phyloP scores from a whole-genome alignment of 345 rosid genomes.

The Mangifera indica region DNA sequence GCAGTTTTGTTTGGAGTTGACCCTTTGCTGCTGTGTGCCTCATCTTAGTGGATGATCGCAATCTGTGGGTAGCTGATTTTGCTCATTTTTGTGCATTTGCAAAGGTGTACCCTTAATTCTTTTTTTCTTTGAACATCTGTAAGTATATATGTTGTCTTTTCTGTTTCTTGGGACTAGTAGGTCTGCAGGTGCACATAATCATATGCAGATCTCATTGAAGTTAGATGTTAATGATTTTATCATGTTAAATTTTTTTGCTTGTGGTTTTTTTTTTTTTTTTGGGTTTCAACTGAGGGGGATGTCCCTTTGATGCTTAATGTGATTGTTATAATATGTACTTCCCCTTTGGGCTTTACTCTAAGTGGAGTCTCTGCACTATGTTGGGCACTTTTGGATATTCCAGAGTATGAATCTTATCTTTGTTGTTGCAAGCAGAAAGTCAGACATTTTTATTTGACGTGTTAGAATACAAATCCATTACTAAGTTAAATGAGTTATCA shows the following conservation, averaged over 20 bases:
- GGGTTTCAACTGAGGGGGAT: background rate
- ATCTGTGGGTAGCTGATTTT: constrained; percentile 99
- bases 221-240: constrained; percentile 16
- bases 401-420: background rate
- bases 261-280: background rate
- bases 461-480: background rate
- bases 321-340: background rate
- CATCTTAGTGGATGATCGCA: constrained; percentile 99
- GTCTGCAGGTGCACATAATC: constrained; percentile 36
- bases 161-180: constrained; percentile 36
- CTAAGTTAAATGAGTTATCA: background rate
- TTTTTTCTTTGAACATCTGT: constrained; percentile 46
- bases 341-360: background rate
- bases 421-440: too few species aligned
- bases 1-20: constrained; percentile 99
- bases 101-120: constrained; percentile 90
- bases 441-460: background rate
- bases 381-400: background rate
- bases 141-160: constrained; percentile 34
- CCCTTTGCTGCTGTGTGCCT: constrained; percentile 88
- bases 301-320: background rate
- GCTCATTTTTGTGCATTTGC: constrained; percentile 99
- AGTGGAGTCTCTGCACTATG: background rate
- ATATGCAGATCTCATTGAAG: constrained; percentile 22
- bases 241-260: background rate